phyloP scores from a whole-genome alignment of 345 rosid genomes.

The Acer negundo region DNA sequence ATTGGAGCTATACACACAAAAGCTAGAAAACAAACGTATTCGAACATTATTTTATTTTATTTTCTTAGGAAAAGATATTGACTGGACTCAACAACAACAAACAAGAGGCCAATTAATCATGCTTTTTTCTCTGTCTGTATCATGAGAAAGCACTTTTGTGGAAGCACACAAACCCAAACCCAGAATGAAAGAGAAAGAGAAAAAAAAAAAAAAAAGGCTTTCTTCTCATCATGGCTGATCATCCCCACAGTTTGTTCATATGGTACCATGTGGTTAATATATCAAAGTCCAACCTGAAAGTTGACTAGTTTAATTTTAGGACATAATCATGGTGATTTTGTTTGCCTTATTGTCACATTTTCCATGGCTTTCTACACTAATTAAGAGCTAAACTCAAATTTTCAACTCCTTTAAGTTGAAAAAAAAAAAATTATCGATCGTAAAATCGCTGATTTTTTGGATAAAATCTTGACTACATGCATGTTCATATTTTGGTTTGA shows the following conservation, averaged over 20 bases:
- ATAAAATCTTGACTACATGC: background rate
- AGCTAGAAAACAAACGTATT: no score
- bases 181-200: background rate
- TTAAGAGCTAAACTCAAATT: background rate
- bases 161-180: background rate
- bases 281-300: constrained; percentile 25
- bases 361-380: background rate
- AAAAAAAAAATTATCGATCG: background rate
- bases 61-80: background rate
- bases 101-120: background rate
- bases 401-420: background rate
- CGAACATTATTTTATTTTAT: no score
- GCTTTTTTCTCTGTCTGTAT: background rate
- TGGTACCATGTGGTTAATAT: constrained; percentile 25
- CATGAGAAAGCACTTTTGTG: background rate
- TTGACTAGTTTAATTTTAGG: background rate
- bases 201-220: background rate
- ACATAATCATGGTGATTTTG: constrained; percentile 18
- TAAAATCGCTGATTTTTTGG: background rate
- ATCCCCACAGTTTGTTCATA: constrained; percentile 16
- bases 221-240: constrained; percentile 11
- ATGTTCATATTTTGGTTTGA: background rate
- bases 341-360: background rate
- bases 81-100: constrained; percentile 11
- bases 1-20: no score